Evolutionary conservation across 176 grass and related monocot genomes (phyloP).

Genomic region (Ananas comosus): DNA sequence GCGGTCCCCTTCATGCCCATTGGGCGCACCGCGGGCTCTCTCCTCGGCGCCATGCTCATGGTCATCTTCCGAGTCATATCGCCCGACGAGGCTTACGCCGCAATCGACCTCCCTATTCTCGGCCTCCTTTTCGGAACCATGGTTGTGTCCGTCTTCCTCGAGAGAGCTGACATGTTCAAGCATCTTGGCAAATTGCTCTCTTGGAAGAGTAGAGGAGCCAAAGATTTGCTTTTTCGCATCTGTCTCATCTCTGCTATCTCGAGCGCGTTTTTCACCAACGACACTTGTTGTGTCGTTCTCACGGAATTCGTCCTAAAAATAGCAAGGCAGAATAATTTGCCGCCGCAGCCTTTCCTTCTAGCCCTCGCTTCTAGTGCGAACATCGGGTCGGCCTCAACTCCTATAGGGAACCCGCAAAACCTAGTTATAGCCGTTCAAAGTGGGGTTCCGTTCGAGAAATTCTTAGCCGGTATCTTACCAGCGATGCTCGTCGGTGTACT

Average conservation of each 20-base stretch:
- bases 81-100: conserved; percentile 72
- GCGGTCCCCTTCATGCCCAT: conserved; percentile 84
- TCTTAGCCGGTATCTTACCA: conserved; percentile 58
- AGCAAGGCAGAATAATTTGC: conserved; percentile 84
- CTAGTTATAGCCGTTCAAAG: conserved; percentile 84
- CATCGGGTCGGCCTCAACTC: conserved; percentile 71
- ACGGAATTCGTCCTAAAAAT: conserved; percentile 84
- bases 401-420: conserved; percentile 99
- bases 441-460: conserved; percentile 56
- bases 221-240: conserved; percentile 72
- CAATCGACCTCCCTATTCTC: conserved; percentile 80
- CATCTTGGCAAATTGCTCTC: conserved; percentile 55
- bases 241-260: conserved; percentile 67
- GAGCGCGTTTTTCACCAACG: conserved; percentile 94
- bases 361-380: conserved; percentile 84
- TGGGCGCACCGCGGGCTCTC: conserved; percentile 75
- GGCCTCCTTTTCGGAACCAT: conserved; percentile 91
- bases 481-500: conserved; percentile 55
- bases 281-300: conserved; percentile 90
- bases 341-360: conserved; percentile 56
- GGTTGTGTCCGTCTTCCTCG: conserved; percentile 89
- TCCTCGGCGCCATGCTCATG: conserved; percentile 92
- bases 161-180: conserved; percentile 85
- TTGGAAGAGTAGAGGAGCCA: conserved; percentile 66
- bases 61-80: conserved; percentile 58